Conservation (phyloP, 1,284 basidiomycete species). For the Anthracocystis walkeri region DNA sequence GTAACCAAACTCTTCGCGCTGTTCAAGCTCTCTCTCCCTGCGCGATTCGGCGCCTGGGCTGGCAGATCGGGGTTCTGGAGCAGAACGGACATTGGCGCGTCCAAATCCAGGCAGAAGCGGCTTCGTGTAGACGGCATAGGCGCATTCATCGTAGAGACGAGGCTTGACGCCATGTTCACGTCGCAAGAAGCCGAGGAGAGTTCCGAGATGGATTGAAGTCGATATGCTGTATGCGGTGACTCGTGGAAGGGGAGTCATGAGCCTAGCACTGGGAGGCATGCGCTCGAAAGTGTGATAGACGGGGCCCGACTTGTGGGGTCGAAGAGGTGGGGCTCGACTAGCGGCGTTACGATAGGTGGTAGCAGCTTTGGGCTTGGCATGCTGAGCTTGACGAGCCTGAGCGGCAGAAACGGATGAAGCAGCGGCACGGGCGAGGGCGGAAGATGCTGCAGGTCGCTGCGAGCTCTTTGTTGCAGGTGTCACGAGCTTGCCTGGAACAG, state of each 20-base stretch:
- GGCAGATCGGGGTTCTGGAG: constrained; percentile 74
- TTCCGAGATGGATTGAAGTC: constrained; percentile 73
- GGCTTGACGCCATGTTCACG: constrained; percentile 92
- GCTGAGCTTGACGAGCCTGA: constrained; percentile 35
- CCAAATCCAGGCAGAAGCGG: constrained; percentile 92
- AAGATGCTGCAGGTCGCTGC: constrained; percentile 49
- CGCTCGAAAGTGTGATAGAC: constrained; percentile 68
- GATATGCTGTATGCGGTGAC: constrained; percentile 81
- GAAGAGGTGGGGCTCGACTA: constrained; percentile 42
- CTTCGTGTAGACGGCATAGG: constrained; percentile 91
- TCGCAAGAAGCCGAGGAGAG: constrained; percentile 77
- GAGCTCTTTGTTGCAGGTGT: constrained; percentile 33
- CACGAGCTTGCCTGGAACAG: constrained; percentile 40
- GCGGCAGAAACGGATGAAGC: constrained; percentile 44
- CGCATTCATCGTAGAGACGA: constrained; percentile 89
- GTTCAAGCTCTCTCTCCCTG: constrained; percentile 77
- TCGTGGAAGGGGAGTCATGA: constrained; percentile 62
- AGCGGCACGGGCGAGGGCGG: constrained; percentile 46
- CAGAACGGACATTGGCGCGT: constrained; percentile 84
- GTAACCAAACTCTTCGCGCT: constrained; percentile 90
- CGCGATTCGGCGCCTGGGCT: constrained; percentile 76
- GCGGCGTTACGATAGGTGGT: constrained; percentile 43
- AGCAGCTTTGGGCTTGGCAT: constrained; percentile 34
- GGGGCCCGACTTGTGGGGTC: constrained; percentile 51
- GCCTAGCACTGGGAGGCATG: constrained; percentile 59